phyloP scores from a whole-genome alignment of 805 yeast genomes.

The Myxozyma nipponensis region DNA sequence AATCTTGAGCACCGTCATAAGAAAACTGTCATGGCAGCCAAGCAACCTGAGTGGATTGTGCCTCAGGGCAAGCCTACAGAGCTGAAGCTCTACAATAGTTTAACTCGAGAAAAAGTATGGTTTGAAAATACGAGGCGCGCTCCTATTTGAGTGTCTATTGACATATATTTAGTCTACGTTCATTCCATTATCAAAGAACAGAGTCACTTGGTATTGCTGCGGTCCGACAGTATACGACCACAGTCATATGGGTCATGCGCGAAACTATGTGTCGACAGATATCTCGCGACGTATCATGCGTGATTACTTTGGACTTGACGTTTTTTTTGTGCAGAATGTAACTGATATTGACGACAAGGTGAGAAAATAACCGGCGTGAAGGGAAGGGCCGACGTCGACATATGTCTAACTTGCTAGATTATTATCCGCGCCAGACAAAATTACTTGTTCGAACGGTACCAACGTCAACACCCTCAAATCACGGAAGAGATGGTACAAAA shows the following conservation, averaged over 20 bases:
- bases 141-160: not conserved
- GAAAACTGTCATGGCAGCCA: constrained; percentile 15
- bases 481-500: constrained; percentile 40
- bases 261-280: constrained; percentile 93
- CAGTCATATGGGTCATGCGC: constrained; percentile 97
- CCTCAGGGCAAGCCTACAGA: constrained; percentile 35
- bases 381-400: not conserved
- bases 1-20: not conserved
- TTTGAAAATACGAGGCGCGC: constrained; percentile 32
- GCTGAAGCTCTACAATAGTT: constrained; percentile 37
- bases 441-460: constrained; percentile 65
- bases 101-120: constrained; percentile 69
- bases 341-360: constrained; percentile 95
- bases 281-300: constrained; percentile 84
- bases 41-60: constrained; percentile 53
- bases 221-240: constrained; percentile 98
- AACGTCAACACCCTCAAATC: constrained; percentile 35
- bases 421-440: constrained; percentile 91
- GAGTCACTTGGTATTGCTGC: constrained; percentile 93
- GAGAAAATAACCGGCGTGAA: too few relatives aligned
- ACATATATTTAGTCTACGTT: constrained; percentile 40
- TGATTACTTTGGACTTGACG: constrained; percentile 87
- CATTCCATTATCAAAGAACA: constrained; percentile 55
- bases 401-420: constrained; percentile 43
- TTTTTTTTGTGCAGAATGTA: constrained; percentile 88